phyloP scores from a whole-genome alignment of 2,329 filamentous ascomycete species.

The Stemphylium lycopersici region DNA sequence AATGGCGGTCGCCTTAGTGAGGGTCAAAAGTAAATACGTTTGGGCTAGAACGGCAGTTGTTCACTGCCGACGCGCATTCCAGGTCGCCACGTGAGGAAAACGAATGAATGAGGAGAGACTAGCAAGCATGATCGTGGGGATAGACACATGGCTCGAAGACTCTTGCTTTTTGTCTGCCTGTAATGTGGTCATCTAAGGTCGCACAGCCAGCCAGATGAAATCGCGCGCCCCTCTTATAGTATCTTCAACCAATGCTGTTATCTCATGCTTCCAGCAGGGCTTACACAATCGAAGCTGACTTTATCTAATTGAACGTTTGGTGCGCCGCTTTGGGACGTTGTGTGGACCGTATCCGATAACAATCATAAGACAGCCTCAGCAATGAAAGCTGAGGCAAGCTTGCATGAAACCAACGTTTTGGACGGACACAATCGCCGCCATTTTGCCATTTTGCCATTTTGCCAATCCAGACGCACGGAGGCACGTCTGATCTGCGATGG shows the following conservation, averaged over 20 bases:
- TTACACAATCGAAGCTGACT: neutral
- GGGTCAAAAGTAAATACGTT: neutral
- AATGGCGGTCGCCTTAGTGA: neutral
- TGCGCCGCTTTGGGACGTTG: neutral
- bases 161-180: no score
- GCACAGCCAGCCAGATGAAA: no score
- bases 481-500: neutral
- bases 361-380: constrained; percentile 15
- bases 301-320: constrained; percentile 1
- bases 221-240: no score
- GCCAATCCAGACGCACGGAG: neutral
- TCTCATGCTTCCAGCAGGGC: no score
- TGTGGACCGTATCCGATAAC: constrained; percentile 7
- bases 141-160: no score
- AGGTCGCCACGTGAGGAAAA: neutral
- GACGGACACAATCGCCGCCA: neutral
- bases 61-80: neutral
- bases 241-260: no score
- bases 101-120: neutral
- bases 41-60: neutral
- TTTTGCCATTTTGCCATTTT: neutral
- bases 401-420: constrained; percentile 8
- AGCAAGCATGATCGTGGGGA: neutral
- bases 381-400: constrained; percentile 12
- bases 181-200: neutral